Conservation (phyloP, 2,329 filamentous ascomycete genomes). For the Orbilia blumenaviensis region DNA sequence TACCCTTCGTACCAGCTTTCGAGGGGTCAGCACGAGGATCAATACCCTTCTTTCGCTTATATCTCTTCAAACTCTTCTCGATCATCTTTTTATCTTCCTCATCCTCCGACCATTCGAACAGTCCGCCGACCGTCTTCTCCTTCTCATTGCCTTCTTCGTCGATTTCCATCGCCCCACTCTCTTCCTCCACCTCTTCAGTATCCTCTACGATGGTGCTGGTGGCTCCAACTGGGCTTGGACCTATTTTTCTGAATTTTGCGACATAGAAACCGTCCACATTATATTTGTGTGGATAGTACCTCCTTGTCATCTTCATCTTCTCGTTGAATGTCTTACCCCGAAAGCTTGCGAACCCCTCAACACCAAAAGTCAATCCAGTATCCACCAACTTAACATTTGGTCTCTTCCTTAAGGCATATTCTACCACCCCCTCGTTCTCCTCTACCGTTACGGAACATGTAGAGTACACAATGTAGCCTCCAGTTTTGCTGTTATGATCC, state of each 20-base stretch:
- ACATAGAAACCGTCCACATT: conserved; percentile 99
- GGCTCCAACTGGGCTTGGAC: conserved; percentile 73
- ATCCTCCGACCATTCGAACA: conserved; percentile 78
- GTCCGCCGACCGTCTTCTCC: conserved; percentile 57
- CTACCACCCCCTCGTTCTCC: conserved; percentile 91
- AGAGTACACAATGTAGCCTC: conserved; percentile 94
- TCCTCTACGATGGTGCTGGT: conserved; percentile 59
- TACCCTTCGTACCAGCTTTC: conserved; percentile 61
- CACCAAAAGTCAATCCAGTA: conserved; percentile 87
- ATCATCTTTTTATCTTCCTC: conserved; percentile 77
- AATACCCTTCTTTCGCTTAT: conserved; percentile 76
- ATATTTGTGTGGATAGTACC: conserved; percentile 90
- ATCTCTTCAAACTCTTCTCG: conserved; percentile 75
- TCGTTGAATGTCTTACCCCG: conserved; percentile 91
- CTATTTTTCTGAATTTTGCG: conserved; percentile 94
- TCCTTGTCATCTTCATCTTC: conserved; percentile 80
- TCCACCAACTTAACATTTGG: conserved; percentile 95
- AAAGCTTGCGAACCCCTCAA: conserved; percentile 89
- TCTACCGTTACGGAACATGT: conserved; percentile 95
- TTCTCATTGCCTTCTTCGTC: conserved; percentile 39
- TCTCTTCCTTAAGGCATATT: conserved; percentile 88
- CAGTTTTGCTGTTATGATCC: conserved; percentile 88
- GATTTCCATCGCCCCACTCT: conserved; percentile 46
- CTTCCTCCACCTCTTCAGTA: conserved; percentile 54
- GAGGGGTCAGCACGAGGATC: conserved; percentile 66